Evolutionary conservation across 106 monocot species (phyloP), one percentile per base, ranked within the genome.

Genomic region (Cymbidium sinense): DNA sequence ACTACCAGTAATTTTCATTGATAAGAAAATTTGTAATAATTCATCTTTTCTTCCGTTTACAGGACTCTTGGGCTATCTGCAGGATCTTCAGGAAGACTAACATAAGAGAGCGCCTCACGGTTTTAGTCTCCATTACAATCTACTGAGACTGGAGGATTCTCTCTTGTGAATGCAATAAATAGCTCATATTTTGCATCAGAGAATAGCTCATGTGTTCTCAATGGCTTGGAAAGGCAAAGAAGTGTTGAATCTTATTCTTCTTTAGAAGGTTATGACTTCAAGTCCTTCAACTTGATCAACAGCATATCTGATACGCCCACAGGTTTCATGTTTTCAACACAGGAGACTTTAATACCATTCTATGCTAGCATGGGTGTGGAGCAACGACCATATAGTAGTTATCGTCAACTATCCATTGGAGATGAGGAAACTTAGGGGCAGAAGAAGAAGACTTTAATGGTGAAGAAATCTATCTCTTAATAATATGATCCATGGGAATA

Each of bases 61-160:
- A 91, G 90, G 90, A 91, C 20, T 79, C 83, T 23, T 91, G 90
- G 90, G 90, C 87, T 13, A 90, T 90, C 25, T 90, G 90, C 77
- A 85, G 81, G 74, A 90, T 87, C 75, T 90, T 85, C 82, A 87
- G 85, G 87, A 90, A 90, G 75, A 81, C 44, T 75, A 83, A 83
- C 34, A 77, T 80, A 87, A 90, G 34, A 87, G 87, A 77, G 83
- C 83, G 61, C 85, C 18, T 87, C 82, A 62, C 85, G 85, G 2
- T 85, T 85, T 6, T 87, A 85, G 87, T 86, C 85, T 37, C 81
- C 79, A 27, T 41, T 41, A 41, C 6, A 6, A 41, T 6, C 6
- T 0, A 7, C 41, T 41, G 47, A 11, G 2, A 2, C 11, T 13
- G 11, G 2, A 47, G 15, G 13, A 13, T 47, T 47, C 47, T 47